Base-by-base conservation (phyloP, 1,284 basidiomycete species). In the Coniferiporia weirii region DNA sequence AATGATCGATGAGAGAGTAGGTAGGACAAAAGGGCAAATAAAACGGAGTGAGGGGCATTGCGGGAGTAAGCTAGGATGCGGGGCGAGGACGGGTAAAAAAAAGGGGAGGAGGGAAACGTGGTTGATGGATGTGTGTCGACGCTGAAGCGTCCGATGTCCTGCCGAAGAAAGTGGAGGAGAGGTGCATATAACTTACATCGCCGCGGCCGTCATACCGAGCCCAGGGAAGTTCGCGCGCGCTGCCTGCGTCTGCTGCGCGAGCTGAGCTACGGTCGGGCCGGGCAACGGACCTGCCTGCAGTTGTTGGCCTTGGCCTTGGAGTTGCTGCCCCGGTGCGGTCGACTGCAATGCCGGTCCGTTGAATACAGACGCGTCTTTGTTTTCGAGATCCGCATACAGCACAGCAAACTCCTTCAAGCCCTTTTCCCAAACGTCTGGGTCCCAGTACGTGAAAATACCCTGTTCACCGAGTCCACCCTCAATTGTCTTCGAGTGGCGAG, bases 371-470 rank as follows among this genome's bases (percentile, higher is more conserved):
- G 75, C 69, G 38, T 72, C 82, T 79, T 91, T 93, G 75, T 95
- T 93, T 75, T 95, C 93, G 65, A 95, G 76, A 70, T 92, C 89
- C 61, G 87, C 74, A 69, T 95, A 95, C 64, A 91, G 77, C 62
- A 95, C 89, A 17, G 87, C 87, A 82, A 95, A 90, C 70, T 93
- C 89, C 73, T 91, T 91, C 68, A 86, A 80, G 66, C 89, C 85
- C 75, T 93, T 93, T 60, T 83, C 80, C 93, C 94, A 97, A 65
- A 84, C 84, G 55, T 91, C 89, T 6, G 91, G 88, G 69, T 97
- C 94, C 85, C 93, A 96, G 77, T 89, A 93, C 49, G 93, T 91
- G 75, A 95, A 96, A 50, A 84, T 83, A 19, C 94, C 94, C 63
- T 89, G 84, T 74, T 97, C 94, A n/a, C 59, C 59, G 22, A 47